These are phyloP conservation scores for Abortiporus biennis DNA, from an alignment of 1,284 basidiomycete species.

Conservation along the genomic window DNA sequence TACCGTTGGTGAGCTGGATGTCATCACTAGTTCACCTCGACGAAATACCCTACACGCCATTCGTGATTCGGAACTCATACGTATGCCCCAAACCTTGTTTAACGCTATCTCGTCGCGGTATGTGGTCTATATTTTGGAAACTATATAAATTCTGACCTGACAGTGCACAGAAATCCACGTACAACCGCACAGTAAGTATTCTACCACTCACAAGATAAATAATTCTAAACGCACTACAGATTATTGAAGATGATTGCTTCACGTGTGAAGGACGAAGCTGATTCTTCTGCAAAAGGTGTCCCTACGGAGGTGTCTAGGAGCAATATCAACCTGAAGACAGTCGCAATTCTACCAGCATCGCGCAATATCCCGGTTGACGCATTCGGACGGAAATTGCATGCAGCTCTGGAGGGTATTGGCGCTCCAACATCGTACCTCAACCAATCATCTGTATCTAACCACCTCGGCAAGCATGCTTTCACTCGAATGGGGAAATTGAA, in stretches of 20 bases:
- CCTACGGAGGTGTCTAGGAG: constrained; percentile 61
- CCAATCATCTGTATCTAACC: constrained; percentile 85
- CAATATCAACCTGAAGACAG: constrained; percentile 92
- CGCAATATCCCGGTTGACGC: constrained; percentile 81
- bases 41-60: constrained; percentile 95
- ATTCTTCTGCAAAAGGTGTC: constrained; percentile 45
- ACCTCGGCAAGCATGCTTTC: constrained; percentile 90
- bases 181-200: constrained; percentile 84
- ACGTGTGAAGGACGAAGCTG: constrained; percentile 81
- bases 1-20: constrained; percentile 89
- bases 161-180: constrained; percentile 71
- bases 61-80: constrained; percentile 95
- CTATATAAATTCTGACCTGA: constrained; percentile 5
- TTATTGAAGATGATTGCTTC: constrained; percentile 90
- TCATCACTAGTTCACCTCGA: constrained; percentile 89
- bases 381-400: constrained; percentile 85
- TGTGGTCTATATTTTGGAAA: constrained; percentile 19
- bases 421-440: constrained; percentile 87
- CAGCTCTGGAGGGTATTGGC: constrained; percentile 83
- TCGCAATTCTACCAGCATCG: constrained; percentile 79
- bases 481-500: constrained; percentile 93
- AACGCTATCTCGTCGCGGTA: constrained; percentile 90
- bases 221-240: constrained; percentile 37
- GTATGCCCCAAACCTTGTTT: constrained; percentile 97
- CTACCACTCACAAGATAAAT: neutral